A percentile compares a stretch with the other conserved stretches of the same genome.
phyloP scores from a whole-genome alignment of 768 basidiomycete genomes.

The Leccinum aurantiacum region DNA sequence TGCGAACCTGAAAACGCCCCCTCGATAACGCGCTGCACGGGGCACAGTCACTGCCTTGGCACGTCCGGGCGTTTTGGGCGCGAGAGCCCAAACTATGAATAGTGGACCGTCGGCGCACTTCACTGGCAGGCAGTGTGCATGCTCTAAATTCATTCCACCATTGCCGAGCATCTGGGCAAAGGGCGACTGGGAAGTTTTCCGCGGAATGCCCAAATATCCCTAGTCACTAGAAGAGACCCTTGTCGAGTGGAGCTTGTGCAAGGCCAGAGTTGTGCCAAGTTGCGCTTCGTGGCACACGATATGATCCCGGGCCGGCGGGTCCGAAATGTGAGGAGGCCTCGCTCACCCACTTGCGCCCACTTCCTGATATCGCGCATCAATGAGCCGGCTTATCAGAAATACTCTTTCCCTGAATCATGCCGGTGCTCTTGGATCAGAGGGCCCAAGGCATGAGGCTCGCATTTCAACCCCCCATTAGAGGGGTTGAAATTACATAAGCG shows the following conservation, averaged over 20 bases:
- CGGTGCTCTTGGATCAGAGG: not conserved
- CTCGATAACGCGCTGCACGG: conserved; percentile 15
- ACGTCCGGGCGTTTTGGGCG: conserved; percentile 3
- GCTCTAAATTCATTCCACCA: conserved; percentile 3
- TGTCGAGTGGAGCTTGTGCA: not conserved
- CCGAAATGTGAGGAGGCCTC: not conserved
- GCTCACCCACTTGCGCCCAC: not conserved
- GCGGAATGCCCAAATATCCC: not conserved
- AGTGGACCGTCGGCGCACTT: conserved; percentile 1
- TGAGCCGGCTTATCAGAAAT: not conserved
- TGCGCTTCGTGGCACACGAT: not conserved
- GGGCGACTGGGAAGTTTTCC: not conserved
- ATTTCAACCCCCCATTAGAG: conserved; percentile 12
- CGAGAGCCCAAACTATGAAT: conserved; percentile 6
- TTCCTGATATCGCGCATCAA: not conserved
- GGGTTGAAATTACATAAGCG: conserved; percentile 18
- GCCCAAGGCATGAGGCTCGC: not conserved
- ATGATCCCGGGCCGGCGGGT: not conserved
- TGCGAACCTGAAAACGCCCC: conserved; percentile 5
- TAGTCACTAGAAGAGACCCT: not conserved
- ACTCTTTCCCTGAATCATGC: too few species aligned
- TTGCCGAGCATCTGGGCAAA: conserved; percentile 8
- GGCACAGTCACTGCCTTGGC: conserved; percentile 16
- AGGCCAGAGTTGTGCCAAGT: not conserved
- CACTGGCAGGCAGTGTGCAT: not conserved